phyloP scores from a whole-genome alignment of 352 stramenopile species.

The Pythium brachiatum region DNA sequence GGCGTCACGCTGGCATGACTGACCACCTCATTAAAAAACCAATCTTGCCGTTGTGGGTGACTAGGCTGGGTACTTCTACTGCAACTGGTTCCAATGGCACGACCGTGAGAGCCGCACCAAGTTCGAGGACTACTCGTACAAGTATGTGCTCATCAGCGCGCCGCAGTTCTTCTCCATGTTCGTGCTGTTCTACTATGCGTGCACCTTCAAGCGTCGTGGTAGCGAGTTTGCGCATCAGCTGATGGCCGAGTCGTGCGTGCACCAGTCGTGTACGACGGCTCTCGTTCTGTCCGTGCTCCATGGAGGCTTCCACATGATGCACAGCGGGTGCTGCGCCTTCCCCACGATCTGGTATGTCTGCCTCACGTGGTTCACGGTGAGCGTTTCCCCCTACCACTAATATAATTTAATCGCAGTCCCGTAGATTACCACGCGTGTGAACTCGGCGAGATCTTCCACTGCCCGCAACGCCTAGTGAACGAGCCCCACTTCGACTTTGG shows the following conservation, averaged over 20 bases:
- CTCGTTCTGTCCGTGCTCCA: slow-evolving; percentile 43
- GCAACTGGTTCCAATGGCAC: slow-evolving; percentile 53
- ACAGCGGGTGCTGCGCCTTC: slow-evolving; percentile 56
- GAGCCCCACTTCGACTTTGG: slow-evolving; percentile 38
- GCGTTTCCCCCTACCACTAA: no score
- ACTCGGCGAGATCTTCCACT: slow-evolving; percentile 42
- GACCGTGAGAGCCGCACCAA: slow-evolving; percentile 39
- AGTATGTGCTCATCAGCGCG: slow-evolving; percentile 45
- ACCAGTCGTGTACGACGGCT: slow-evolving; percentile 39
- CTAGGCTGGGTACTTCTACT: slow-evolving; percentile 22
- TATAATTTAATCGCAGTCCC: slow-evolving; percentile 30
- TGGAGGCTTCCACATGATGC: slow-evolving; percentile 39
- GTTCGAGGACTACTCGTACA: slow-evolving; percentile 47
- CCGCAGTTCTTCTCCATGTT: slow-evolving; percentile 43
- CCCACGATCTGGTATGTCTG: slow-evolving; percentile 43
- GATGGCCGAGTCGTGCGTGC: slow-evolving; percentile 52
- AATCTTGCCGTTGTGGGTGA: not conserved
- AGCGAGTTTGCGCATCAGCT: slow-evolving; percentile 52
- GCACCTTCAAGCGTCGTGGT: slow-evolving; percentile 40
- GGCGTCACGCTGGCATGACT: not conserved
- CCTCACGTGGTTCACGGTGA: no score
- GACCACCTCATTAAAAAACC: not conserved
- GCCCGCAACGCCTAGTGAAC: slow-evolving; percentile 30
- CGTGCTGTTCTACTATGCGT: slow-evolving; percentile 62
- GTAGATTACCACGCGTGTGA: slow-evolving; percentile 32